Conservation (phyloP, 2,329 filamentous ascomycete species). For the Penicillium sp. region DNA sequence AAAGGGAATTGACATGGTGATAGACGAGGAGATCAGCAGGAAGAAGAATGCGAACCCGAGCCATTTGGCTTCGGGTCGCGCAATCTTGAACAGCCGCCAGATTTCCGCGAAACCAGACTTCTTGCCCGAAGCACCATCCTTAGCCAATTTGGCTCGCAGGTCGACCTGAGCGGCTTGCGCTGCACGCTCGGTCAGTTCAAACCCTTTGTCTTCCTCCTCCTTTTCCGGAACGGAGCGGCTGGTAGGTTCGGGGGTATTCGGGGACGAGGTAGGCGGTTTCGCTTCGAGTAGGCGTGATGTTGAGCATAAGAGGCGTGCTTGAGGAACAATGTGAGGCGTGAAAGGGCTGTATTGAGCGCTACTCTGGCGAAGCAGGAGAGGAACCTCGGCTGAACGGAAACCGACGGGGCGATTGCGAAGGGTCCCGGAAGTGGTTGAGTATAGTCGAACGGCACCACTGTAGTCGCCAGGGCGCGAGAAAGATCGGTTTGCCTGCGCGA, state of each 20-base stretch:
- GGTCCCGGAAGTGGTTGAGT: conserved; percentile 25
- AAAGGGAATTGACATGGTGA: conserved; percentile 95
- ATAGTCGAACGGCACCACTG: conserved; percentile 18
- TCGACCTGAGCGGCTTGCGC: conserved; percentile 86
- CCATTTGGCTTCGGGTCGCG: conserved; percentile 76
- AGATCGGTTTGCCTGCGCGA: conserved; percentile 7
- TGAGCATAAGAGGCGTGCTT: conserved; percentile 29
- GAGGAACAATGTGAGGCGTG: conserved; percentile 18
- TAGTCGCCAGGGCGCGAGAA: conserved; percentile 1
- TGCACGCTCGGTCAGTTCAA: conserved; percentile 77
- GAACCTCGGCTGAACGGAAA: conserved; percentile 16
- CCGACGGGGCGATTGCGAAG: conserved; percentile 19
- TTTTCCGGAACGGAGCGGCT: conserved; percentile 39
- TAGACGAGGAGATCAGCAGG: conserved; percentile 81
- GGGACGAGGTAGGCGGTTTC: conserved; percentile 20
- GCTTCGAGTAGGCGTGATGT: conserved; percentile 27
- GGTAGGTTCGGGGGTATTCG: conserved; percentile 21
- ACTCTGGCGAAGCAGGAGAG: conserved; percentile 16
- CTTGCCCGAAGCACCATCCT: conserved; percentile 62
- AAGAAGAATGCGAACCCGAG: conserved; percentile 78
- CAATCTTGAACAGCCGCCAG: conserved; percentile 84
- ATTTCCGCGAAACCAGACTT: conserved; percentile 70
- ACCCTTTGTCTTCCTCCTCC: conserved; percentile 56
- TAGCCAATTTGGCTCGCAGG: conserved; percentile 80
- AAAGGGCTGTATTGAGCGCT: conserved; percentile 9